phyloP scores from a whole-genome alignment of 2,329 filamentous ascomycete species.

The Pleoardoris graminearum region DNA sequence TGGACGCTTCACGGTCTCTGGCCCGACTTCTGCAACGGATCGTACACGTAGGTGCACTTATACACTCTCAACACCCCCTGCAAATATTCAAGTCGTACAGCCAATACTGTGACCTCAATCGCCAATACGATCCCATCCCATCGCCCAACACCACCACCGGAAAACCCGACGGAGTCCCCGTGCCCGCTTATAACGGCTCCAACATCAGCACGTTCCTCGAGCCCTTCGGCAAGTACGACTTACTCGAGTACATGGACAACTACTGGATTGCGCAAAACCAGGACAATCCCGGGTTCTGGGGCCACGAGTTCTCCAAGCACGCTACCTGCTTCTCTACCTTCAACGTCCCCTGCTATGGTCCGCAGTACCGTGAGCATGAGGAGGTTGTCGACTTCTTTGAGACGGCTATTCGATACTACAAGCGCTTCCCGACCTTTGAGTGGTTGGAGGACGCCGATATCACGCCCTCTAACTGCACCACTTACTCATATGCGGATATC shows the following conservation, averaged over 20 bases:
- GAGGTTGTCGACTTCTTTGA: constrained; percentile 68
- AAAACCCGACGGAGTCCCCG: constrained; percentile 54
- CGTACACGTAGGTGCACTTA: too few relatives aligned
- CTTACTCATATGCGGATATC: constrained; percentile 59
- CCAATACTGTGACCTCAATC: constrained; percentile 67
- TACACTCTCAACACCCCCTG: too few relatives aligned
- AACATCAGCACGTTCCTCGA: constrained; percentile 63
- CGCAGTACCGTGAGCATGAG: constrained; percentile 58
- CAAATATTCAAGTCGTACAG: too few relatives aligned
- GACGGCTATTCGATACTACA: constrained; percentile 62
- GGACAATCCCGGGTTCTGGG: constrained; percentile 65
- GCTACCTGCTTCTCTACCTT: constrained; percentile 70
- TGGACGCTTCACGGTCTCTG: constrained; percentile 66
- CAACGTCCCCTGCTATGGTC: constrained; percentile 66
- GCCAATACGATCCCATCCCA: constrained; percentile 66
- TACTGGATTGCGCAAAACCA: constrained; percentile 64
- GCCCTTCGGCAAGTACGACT: constrained; percentile 61
- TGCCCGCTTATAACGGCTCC: constrained; percentile 62
- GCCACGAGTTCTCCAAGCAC: constrained; percentile 69
- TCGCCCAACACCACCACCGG: constrained; percentile 67
- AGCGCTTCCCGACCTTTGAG: constrained; percentile 60
- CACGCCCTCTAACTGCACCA: constrained; percentile 61
- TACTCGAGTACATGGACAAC: constrained; percentile 68
- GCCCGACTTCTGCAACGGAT: constrained; percentile 59
- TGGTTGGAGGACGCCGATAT: constrained; percentile 63